Conservation (phyloP, 2,329 filamentous ascomycete genomes). For the Blastomyces emzantsi region DNA sequence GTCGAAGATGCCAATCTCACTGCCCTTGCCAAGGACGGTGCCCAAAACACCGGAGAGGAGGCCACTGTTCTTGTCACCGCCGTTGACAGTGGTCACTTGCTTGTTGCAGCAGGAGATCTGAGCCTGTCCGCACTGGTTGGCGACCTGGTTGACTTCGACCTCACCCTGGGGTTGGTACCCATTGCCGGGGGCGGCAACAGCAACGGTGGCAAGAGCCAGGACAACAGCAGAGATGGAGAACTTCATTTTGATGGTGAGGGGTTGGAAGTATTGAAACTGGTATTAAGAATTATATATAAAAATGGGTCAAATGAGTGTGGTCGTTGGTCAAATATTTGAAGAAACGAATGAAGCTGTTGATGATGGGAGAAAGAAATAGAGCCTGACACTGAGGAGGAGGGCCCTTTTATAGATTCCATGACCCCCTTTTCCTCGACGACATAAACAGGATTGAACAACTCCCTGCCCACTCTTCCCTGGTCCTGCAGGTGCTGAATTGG, state of each 20-base stretch:
- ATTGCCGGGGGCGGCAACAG: slow-evolving; percentile 17
- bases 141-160: slow-evolving; percentile 10
- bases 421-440: neutral
- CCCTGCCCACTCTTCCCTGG: neutral
- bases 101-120: slow-evolving; percentile 26
- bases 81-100: slow-evolving; percentile 28
- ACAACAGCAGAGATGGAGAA: slow-evolving; percentile 31
- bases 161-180: slow-evolving; percentile 8
- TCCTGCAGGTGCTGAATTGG: slow-evolving; percentile 1
- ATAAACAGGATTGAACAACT: neutral
- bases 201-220: slow-evolving; percentile 36
- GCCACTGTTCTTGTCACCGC: slow-evolving; percentile 28
- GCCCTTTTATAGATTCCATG: slow-evolving; percentile 14
- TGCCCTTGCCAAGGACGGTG: slow-evolving; percentile 28
- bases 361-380: slow-evolving; percentile 10
- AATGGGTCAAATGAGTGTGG: slow-evolving; percentile 9
- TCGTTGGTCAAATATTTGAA: slow-evolving; percentile 4
- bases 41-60: slow-evolving; percentile 28
- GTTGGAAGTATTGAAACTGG: slow-evolving; percentile 8
- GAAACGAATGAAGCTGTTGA: slow-evolving; percentile 10
- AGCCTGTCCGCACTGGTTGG: slow-evolving; percentile 14
- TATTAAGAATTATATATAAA: slow-evolving; percentile 15
- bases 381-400: neutral
- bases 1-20: slow-evolving; percentile 33
- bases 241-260: slow-evolving; percentile 18